Conservation (phyloP, 371 early-diverging fungal species). For the Mucor circinelloides region DNA sequence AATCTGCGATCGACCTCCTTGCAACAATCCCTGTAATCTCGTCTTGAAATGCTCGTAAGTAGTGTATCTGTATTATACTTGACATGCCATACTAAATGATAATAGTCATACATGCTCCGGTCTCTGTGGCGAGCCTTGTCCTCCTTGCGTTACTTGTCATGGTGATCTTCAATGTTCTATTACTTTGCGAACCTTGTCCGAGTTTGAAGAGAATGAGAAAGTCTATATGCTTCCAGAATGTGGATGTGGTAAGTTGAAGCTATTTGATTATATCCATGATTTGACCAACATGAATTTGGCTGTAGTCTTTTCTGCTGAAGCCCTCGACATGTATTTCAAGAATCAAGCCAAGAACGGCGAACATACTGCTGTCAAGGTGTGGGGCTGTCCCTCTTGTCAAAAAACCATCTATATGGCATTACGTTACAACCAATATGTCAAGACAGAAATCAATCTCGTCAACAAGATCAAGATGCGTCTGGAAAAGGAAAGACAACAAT, state of each 20-base stretch:
- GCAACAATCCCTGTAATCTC: constrained; percentile 33
- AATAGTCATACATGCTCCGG: constrained; percentile 48
- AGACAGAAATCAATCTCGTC: constrained; percentile 42
- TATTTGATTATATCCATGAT: no score
- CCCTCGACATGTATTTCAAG: constrained; percentile 44
- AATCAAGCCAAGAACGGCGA: constrained; percentile 43
- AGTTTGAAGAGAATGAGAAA: constrained; percentile 39
- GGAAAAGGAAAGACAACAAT: constrained; percentile 28
- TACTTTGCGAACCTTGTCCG: constrained; percentile 34
- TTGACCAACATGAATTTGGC: not conserved
- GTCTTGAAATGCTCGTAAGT: constrained; percentile 41
- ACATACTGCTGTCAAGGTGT: constrained; percentile 50
- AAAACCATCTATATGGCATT: constrained; percentile 42
- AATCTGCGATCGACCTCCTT: constrained; percentile 52
- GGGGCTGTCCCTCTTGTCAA: constrained; percentile 53
- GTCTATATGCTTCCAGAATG: constrained; percentile 51
- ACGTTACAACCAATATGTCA: constrained; percentile 47
- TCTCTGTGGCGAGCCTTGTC: constrained; percentile 52
- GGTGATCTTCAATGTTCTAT: constrained; percentile 36
- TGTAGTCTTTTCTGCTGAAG: constrained; percentile 44
- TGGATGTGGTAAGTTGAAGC: constrained; percentile 42
- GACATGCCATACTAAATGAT: not conserved
- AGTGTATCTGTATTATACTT: not conserved
- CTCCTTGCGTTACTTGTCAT: constrained; percentile 41
- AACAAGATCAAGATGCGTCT: constrained; percentile 44